Evolutionary conservation across 345 rosid species (phyloP), one percentile per base, ranked within the genome.

Genomic region (Carallia brachiata): DNA sequence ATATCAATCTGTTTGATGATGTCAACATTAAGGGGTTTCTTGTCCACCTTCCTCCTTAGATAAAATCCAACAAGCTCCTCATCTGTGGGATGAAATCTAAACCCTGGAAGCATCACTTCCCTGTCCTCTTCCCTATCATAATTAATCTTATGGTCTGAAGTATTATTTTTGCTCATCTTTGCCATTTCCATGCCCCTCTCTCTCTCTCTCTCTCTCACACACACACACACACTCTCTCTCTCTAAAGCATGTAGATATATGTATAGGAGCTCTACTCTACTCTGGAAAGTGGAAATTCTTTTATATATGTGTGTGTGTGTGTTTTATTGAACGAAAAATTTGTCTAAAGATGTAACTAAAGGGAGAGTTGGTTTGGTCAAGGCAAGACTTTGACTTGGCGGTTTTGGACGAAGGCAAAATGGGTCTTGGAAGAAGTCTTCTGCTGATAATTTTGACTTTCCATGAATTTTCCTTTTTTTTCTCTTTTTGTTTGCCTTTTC

Each of bases 61-160:
- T 78, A 78, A 59, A 78, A 78, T 55, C 75, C 77, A 10, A 78
- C 78, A 36, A 78, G 78, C 73, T 78, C 82, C 70, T 78, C 78
- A 36, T 78, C 82, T 3, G 82, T 78, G 6, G 82, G 82, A 62
- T 78, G 82, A 53, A 78, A 78, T 57, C 82, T 31, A 47, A 74
- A 78, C 10, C 82, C 82, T 0, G 82, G 82, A 7, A 62, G 72
- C 60, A 55, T 10, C 23, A 44, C 17, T 17, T 27, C 55, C 1
- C 39, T 68, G 15, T 73, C 71, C 34, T 67, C 70, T 9, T 19
- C 63, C 71, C 62, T 59, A 70, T 69, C 9, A 9, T 27, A 18
- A 56, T 23, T 23, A 23, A 10, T 9, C 5, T 56, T 23, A 23
- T 56, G 31, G 9, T 27, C 6, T 27, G 32, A 56, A 3, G 60